phyloP scores from a whole-genome alignment of 306 rosid genomes.

The Cyclanthera cordifolia region DNA sequence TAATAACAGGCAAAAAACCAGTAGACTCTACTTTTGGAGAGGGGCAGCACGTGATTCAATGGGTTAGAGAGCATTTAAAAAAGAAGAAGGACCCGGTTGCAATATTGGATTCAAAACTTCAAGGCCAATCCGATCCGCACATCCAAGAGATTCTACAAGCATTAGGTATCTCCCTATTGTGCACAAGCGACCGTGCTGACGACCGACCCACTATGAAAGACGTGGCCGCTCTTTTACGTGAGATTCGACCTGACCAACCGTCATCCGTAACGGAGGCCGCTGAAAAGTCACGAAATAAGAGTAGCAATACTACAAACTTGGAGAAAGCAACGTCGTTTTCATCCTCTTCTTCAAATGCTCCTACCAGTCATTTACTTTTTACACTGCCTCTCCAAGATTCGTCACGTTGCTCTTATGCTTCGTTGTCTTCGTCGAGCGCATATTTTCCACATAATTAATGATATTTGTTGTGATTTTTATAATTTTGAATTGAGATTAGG shows the following conservation, averaged over 20 bases:
- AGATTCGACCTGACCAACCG: constrained; percentile 39
- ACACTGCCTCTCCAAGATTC: constrained; percentile 38
- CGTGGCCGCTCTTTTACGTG: constrained; percentile 76
- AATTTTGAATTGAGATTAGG: background rate
- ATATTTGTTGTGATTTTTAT: background rate
- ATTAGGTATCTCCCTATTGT: constrained; percentile 68
- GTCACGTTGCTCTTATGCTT: constrained; percentile 52
- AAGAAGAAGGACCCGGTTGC: constrained; percentile 63
- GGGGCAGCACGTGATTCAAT: constrained; percentile 67
- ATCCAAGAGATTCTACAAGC: constrained; percentile 85
- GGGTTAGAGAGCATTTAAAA: constrained; percentile 71
- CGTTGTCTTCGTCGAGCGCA: constrained; percentile 40
- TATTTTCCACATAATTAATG: background rate
- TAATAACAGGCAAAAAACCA: constrained; percentile 74
- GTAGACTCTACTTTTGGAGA: constrained; percentile 67
- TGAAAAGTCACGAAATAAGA: constrained; percentile 28
- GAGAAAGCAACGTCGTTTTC: constrained; percentile 8
- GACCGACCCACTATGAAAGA: constrained; percentile 96
- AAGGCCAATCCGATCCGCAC: constrained; percentile 63
- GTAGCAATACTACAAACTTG: constrained; percentile 3
- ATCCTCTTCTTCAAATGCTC: constrained; percentile 32
- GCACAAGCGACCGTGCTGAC: constrained; percentile 60
- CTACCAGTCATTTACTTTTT: constrained; percentile 30
- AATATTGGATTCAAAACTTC: constrained; percentile 60
- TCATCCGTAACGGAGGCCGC: constrained; percentile 24